These are phyloP conservation scores for Chytriomyces sp. DNA, from an alignment of 192 early-diverging fungal species.

Conservation along the genomic window DNA sequence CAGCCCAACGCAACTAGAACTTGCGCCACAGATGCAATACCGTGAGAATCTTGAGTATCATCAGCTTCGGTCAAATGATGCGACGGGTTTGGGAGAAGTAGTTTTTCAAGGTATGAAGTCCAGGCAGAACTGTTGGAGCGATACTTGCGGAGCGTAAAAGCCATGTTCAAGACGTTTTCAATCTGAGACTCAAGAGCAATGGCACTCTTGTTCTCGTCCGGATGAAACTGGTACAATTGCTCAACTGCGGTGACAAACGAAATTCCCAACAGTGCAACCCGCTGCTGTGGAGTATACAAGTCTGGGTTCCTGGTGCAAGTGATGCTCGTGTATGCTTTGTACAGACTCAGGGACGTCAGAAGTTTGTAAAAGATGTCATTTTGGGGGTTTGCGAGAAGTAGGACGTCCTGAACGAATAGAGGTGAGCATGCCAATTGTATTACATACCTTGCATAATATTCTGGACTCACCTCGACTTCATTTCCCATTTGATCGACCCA, in stretches of 20 bases:
- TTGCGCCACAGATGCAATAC: constrained; percentile 13
- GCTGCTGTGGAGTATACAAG: constrained; percentile 5
- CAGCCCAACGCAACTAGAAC: constrained; percentile 2
- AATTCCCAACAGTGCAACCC: constrained; percentile 10
- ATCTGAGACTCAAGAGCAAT: background rate
- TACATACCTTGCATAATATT: background rate
- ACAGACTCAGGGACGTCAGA: background rate
- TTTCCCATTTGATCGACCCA: constrained; percentile 2
- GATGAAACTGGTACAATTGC: constrained; percentile 12
- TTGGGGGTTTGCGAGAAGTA: background rate
- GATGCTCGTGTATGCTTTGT: constrained; percentile 16
- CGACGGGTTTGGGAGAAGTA: constrained; percentile 1
- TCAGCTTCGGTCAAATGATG: constrained; percentile 6
- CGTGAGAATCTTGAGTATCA: background rate
- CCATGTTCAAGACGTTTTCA: constrained; percentile 8
- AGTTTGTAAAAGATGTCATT: background rate
- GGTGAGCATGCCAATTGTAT: background rate
- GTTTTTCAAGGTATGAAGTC: background rate
- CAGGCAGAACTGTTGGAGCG: background rate
- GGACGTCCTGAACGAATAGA: background rate
- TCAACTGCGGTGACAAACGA: constrained; percentile 12
- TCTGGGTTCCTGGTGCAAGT: constrained; percentile 7
- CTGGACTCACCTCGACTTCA: background rate
- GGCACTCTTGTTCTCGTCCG: background rate
- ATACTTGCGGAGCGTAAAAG: constrained; percentile 2